phyloP scores from a whole-genome alignment of 768 basidiomycete genomes.

The Lentinula guzmanii region DNA sequence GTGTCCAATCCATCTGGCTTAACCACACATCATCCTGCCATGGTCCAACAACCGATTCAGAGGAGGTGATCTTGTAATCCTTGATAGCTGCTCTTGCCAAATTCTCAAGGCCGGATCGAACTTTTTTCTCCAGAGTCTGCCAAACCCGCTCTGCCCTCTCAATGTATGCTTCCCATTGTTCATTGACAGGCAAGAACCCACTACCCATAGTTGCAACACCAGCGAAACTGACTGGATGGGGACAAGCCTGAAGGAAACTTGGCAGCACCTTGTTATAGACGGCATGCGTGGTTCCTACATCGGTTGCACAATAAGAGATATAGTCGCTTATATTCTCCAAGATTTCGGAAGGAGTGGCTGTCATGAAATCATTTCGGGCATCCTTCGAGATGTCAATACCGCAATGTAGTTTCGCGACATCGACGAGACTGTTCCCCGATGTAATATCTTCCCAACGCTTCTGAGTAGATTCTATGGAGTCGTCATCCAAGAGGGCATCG shows the following conservation, averaged over 20 bases:
- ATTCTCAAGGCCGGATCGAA: constrained; percentile 55
- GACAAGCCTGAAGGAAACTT: constrained; percentile 75
- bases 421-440: constrained; percentile 84
- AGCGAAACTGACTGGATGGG: constrained; percentile 89
- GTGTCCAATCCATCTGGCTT: constrained; percentile 91
- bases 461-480: constrained; percentile 28
- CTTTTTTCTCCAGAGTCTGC: constrained; percentile 57
- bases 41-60: constrained; percentile 24
- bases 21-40: constrained; percentile 83
- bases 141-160: constrained; percentile 73
- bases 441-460: constrained; percentile 93
- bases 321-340: constrained; percentile 63
- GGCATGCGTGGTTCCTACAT: constrained; percentile 79
- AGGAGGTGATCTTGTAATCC: constrained; percentile 14
- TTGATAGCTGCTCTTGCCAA: constrained; percentile 60
- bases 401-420: constrained; percentile 90
- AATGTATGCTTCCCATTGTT: constrained; percentile 84
- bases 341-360: constrained; percentile 57
- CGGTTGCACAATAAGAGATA: constrained; percentile 78
- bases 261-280: constrained; percentile 78
- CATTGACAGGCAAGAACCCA: constrained; percentile 85
- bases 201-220: constrained; percentile 90
- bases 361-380: constrained; percentile 73
- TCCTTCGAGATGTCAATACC: constrained; percentile 74
- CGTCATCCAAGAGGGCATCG: constrained; percentile 23